Conservation (phyloP, 2,329 filamentous ascomycete species). For the Hypoxylon sp. region DNA sequence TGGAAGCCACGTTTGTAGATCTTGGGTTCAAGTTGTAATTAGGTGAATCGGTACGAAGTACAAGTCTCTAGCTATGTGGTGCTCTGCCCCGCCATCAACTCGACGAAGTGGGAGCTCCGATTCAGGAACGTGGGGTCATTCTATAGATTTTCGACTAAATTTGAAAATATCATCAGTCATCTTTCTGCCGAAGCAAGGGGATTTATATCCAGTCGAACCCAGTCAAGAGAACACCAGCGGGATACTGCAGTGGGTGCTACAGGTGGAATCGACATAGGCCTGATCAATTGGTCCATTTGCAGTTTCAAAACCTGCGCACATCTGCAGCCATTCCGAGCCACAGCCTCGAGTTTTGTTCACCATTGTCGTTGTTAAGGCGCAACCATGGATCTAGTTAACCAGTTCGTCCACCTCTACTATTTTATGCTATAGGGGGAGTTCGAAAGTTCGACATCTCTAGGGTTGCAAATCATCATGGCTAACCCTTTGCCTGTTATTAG, state of each 20-base stretch:
- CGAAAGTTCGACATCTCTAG: constrained; percentile 1
- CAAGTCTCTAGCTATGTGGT: constrained; percentile 15
- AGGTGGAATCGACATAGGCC: neutral
- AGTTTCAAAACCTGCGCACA: constrained; percentile 3
- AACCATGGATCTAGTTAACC: constrained; percentile 69
- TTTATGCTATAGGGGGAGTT: constrained; percentile 5
- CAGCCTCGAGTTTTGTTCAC: neutral
- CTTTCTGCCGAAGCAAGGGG: constrained; percentile 24
- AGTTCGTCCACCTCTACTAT: constrained; percentile 59
- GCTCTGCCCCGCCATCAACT: constrained; percentile 34
- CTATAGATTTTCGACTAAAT: constrained; percentile 42
- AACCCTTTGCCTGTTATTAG: constrained; percentile 63
- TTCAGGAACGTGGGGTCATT: constrained; percentile 60
- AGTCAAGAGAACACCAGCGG: constrained; percentile 27
- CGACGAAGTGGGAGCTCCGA: constrained; percentile 56
- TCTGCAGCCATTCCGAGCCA: constrained; percentile 10
- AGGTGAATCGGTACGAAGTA: constrained; percentile 11
- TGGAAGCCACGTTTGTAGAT: constrained; percentile 24
- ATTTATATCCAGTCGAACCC: constrained; percentile 15
- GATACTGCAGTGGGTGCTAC: neutral
- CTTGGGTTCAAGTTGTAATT: constrained; percentile 14
- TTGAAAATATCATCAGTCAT: constrained; percentile 33
- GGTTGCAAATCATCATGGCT: constrained; percentile 50
- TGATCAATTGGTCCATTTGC: constrained; percentile 27
- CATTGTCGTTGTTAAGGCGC: constrained; percentile 6